Evolutionary conservation across 768 basidiomycete species (phyloP).

Genomic region (Leccinum variicolor): DNA sequence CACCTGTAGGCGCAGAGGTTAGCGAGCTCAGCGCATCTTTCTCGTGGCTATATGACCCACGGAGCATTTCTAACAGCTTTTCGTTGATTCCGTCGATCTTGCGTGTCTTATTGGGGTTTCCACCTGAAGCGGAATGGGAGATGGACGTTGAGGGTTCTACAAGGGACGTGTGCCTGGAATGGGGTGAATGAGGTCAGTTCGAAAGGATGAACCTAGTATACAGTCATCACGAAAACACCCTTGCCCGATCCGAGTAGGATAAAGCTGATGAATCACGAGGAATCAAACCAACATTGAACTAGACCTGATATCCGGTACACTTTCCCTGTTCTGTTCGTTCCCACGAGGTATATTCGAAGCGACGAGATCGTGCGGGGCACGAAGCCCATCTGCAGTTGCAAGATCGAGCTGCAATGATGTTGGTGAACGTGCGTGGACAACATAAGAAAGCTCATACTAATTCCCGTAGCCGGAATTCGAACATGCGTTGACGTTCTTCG

Average conservation of each 20-base stretch:
- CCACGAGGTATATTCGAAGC: not conserved
- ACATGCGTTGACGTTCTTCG: not conserved
- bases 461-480: not conserved
- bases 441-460: not conserved
- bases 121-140: not conserved
- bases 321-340: not conserved
- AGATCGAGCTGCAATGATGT: not conserved
- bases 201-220: not conserved
- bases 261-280: not conserved
- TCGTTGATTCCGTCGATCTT: not conserved
- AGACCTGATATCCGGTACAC: not conserved
- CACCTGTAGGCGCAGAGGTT: not conserved
- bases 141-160: not conserved
- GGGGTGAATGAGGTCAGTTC: not conserved
- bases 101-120: not conserved
- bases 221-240: not conserved
- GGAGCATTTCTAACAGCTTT: not conserved
- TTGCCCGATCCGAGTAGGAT: not conserved
- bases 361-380: not conserved
- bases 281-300: not conserved
- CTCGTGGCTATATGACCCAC: not conserved
- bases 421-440: too few relatives aligned
- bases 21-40: not conserved
- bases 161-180: not conserved
- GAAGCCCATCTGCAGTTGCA: not conserved